Base-by-base conservation (phyloP, 2,329 filamentous ascomycete genomes). In the Ophiostoma pallidulum region DNA sequence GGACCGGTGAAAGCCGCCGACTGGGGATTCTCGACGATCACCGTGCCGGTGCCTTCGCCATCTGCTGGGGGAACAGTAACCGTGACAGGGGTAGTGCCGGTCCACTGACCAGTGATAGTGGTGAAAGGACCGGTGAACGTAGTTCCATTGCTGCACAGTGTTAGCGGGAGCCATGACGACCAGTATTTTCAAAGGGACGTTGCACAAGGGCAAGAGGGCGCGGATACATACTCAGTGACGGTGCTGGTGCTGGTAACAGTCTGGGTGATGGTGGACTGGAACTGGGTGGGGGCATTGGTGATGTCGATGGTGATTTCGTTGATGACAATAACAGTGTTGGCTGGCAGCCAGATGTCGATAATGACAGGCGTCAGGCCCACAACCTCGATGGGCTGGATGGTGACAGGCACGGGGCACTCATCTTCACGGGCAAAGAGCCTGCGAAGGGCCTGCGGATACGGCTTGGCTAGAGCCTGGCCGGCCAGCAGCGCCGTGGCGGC, bases 361-460 rank as follows among this genome's bases (percentile, higher is more conserved):
- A 53, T 24, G 0, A 53, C 19, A 2, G 53, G 51, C 9, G 45
- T 46, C 29, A 29, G 18, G 4, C 44, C 49, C 10, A 53, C n/a
- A 5, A 53, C n/a, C 29, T 54, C 49, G 28, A 54, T 38, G 6
- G 54, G 54, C 44, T 56, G 54, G 2, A 56, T 19, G 2, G 40
- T 47, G 4, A 51, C 48, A 3, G 51, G 49, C 5, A 31, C 42
- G 0, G 54, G 53, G 18, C 53, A 54, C 14, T 26, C 20, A 3
- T 50, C 47, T 4, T 44, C 36, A 14, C 26, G 37, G 26, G 38
- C 10, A 13, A 51, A 35, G 36, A 47, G 12, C 16, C 20, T 2
- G 10, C 20, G 38, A 10, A 26, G n/a, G 4, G 24, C 24, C 31
- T 45, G 40, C 14, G 41, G 39, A 16, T 45, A 36, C 4, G 45